A percentile compares a stretch with the other conserved stretches of the same genome.
Evolutionary conservation across 805 yeast species (phyloP).

Genomic region (Danielia oregonensis): DNA sequence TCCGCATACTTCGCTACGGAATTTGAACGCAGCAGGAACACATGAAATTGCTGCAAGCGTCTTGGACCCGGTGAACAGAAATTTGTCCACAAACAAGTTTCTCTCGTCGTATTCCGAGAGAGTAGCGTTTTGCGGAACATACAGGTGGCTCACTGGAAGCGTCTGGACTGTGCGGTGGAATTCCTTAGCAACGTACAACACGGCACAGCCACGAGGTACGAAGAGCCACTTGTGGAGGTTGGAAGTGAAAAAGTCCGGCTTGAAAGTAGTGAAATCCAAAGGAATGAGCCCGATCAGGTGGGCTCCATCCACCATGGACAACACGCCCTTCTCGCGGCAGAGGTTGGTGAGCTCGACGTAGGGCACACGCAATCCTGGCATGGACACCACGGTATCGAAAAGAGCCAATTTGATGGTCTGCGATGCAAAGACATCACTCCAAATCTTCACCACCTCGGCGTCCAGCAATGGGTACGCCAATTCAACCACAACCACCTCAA

Average conservation of each 20-base stretch:
- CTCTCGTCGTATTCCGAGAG: slow-evolving; percentile 18
- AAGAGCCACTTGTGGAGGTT: slow-evolving; percentile 71
- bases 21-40: slow-evolving; percentile 49
- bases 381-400: slow-evolving; percentile 57
- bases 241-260: slow-evolving; percentile 59
- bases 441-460: slow-evolving; percentile 20
- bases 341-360: slow-evolving; percentile 43
- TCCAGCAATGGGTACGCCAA: slow-evolving; percentile 15
- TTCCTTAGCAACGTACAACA: slow-evolving; percentile 52
- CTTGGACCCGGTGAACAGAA: slow-evolving; percentile 49
- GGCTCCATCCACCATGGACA: slow-evolving; percentile 70
- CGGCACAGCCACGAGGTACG: slow-evolving; percentile 55
- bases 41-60: slow-evolving; percentile 41
- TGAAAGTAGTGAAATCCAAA: slow-evolving; percentile 31
- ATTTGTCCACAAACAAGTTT: slow-evolving; percentile 40
- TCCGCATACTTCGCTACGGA: slow-evolving; percentile 52
- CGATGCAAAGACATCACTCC: slow-evolving; percentile 18
- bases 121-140: slow-evolving; percentile 29
- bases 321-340: slow-evolving; percentile 43
- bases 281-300: slow-evolving; percentile 59
- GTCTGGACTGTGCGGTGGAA: slow-evolving; percentile 52
- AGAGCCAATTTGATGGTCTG: slow-evolving; percentile 39
- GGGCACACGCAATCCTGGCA: slow-evolving; percentile 63
- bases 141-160: slow-evolving; percentile 54
- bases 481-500: slow-evolving; percentile 19